Evolutionary conservation across 2,329 filamentous ascomycete species (phyloP).

Genomic region (Pseudocercospora fuligena): DNA sequence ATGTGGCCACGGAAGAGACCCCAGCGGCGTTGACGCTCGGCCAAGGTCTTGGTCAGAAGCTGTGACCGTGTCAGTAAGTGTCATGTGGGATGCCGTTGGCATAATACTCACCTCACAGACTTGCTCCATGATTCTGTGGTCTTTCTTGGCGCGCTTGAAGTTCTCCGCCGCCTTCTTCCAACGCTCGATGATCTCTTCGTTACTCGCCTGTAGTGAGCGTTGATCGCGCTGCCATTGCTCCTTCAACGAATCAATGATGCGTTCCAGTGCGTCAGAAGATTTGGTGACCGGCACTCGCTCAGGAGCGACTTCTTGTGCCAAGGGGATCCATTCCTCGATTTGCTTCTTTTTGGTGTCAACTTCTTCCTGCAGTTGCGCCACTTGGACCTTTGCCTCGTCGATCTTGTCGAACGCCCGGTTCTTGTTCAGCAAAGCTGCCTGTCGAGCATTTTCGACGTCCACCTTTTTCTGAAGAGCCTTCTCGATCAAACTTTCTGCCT

Average conservation of each 20-base stretch:
- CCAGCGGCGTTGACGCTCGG: conserved; percentile 75
- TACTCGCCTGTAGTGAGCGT: conserved; percentile 27
- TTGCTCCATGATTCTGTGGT: conserved; percentile 32
- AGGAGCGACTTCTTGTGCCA: neutral
- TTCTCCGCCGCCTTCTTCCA: conserved; percentile 39
- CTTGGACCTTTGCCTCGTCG: conserved; percentile 40
- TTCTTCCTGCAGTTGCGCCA: conserved; percentile 35
- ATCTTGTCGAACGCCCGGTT: conserved; percentile 47
- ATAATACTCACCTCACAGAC: conserved; percentile 46
- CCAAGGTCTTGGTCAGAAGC: conserved; percentile 64
- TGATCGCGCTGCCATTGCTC: conserved; percentile 13
- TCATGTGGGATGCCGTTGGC: neutral
- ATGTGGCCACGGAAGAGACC: conserved; percentile 81
- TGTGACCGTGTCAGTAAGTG: conserved; percentile 36
- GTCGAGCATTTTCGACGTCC: conserved; percentile 40
- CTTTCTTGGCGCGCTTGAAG: conserved; percentile 29
- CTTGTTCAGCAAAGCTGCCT: conserved; percentile 47
- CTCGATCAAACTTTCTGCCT: conserved; percentile 29
- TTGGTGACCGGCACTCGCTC: conserved; percentile 24
- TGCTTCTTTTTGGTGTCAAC: conserved; percentile 36
- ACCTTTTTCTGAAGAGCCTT: conserved; percentile 41
- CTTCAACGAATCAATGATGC: conserved; percentile 40
- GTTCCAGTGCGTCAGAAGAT: conserved; percentile 39
- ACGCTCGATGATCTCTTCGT: conserved; percentile 36
- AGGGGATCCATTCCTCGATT: conserved; percentile 33